These are phyloP conservation scores for Trebouxia gelatinosa DNA, from an alignment of 163 green algal genomes.

Conservation along the genomic window DNA sequence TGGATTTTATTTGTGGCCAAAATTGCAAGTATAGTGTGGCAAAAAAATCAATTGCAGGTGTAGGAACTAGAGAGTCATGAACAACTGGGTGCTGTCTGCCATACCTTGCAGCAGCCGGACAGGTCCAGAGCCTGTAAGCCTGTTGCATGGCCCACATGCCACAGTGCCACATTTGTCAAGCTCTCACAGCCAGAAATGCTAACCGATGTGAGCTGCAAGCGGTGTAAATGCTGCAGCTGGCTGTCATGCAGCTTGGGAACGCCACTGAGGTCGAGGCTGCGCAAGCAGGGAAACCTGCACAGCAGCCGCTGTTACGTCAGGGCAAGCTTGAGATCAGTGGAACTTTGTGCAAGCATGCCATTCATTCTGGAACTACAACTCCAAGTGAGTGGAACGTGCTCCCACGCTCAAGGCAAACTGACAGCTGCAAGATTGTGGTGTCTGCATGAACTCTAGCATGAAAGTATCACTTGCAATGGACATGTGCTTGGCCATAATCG, in stretches of 20 bases:
- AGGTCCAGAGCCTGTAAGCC: constrained; percentile 47
- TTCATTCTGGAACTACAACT: too few species aligned
- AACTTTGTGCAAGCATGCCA: not conserved
- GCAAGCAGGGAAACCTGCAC: constrained; percentile 43
- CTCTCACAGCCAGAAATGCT: constrained; percentile 43
- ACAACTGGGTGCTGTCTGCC: not conserved
- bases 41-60: not conserved
- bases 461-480: too few species aligned
- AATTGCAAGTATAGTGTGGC: not conserved
- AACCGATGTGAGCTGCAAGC: constrained; percentile 19
- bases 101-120: constrained; percentile 42
- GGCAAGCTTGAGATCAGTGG: not conserved
- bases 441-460: not conserved
- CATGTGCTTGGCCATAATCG: too few species aligned
- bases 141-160: constrained; percentile 11
- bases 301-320: not conserved
- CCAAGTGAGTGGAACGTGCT: too few species aligned
- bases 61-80: too few species aligned
- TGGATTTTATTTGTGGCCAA: not conserved
- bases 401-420: not conserved
- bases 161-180: constrained; percentile 37
- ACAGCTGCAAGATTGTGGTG: not conserved
- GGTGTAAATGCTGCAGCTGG: constrained; percentile 30
- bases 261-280: constrained; percentile 38
- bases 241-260: constrained; percentile 18